A percentile compares a stretch with the other conserved stretches of the same genome.
Conservation (phyloP, 257 asterid species). For the Paulownia fortunei region DNA sequence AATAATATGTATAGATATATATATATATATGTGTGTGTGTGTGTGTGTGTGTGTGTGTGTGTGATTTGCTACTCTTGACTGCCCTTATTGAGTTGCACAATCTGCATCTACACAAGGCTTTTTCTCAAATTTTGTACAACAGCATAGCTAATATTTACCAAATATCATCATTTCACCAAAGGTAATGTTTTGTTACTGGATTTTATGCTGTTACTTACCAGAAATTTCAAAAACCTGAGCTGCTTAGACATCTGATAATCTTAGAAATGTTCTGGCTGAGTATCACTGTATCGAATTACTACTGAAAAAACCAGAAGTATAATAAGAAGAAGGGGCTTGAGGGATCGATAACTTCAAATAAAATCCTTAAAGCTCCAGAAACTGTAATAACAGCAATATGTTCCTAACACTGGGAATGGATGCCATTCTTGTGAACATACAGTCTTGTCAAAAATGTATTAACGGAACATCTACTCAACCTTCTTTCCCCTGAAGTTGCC, state of each 20-base stretch:
- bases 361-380: constrained; percentile 8
- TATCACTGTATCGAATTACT: background rate
- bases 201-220: background rate
- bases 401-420: background rate
- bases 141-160: too few species aligned
- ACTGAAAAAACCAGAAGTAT: background rate
- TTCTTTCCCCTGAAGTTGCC: constrained; percentile 57
- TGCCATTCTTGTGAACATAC: background rate
- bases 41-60: too few species aligned
- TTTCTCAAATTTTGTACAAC: too few species aligned
- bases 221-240: too few species aligned
- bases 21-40: too few species aligned
- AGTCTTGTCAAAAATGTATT: background rate
- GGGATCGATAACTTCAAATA: background rate
- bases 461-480: constrained; percentile 42
- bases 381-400: background rate
- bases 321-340: background rate
- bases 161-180: background rate
- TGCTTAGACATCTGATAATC: background rate
- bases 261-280: background rate
- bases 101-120: too few species aligned
- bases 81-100: too few species aligned
- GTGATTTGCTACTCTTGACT: too few species aligned
- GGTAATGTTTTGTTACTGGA: background rate
- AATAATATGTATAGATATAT: too few species aligned